These are phyloP conservation scores for Lolium perenne DNA, from an alignment of 176 grass and related monocot genomes.

Conservation along the genomic window DNA sequence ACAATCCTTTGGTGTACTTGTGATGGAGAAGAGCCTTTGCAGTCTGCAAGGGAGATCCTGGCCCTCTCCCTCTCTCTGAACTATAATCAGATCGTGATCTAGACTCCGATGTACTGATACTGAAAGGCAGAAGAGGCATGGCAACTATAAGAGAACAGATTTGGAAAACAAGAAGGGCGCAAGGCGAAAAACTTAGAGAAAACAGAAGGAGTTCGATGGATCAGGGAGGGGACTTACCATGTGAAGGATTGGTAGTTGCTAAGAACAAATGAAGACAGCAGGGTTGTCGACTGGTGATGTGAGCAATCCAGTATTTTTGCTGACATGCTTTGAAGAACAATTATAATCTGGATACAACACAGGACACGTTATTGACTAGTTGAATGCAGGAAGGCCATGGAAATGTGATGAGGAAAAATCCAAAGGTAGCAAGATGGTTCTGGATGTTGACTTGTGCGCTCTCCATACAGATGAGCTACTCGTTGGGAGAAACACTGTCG, in stretches of 20 bases:
- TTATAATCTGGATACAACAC: neutral
- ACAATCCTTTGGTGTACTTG: neutral
- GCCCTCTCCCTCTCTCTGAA: neutral
- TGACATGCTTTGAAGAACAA: neutral
- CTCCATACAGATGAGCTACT: no score
- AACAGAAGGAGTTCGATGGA: neutral
- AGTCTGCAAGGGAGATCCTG: neutral
- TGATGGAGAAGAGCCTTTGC: constrained; percentile 14
- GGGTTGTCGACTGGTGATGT: neutral
- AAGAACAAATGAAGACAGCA: neutral
- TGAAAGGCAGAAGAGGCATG: neutral
- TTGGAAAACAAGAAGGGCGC: neutral
- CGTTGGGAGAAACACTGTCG: no score
- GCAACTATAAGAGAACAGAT: neutral
- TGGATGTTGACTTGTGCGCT: no score
- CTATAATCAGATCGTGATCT: neutral
- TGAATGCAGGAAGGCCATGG: neutral
- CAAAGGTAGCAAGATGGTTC: no score
- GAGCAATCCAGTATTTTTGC: neutral
- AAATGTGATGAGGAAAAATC: neutral
- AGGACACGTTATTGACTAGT: neutral
- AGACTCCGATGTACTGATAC: neutral
- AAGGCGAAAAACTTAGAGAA: neutral
- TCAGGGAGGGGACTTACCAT: neutral
- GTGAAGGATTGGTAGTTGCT: neutral